Conservation (phyloP, 805 yeast species). For the Candida lessepsii region DNA sequence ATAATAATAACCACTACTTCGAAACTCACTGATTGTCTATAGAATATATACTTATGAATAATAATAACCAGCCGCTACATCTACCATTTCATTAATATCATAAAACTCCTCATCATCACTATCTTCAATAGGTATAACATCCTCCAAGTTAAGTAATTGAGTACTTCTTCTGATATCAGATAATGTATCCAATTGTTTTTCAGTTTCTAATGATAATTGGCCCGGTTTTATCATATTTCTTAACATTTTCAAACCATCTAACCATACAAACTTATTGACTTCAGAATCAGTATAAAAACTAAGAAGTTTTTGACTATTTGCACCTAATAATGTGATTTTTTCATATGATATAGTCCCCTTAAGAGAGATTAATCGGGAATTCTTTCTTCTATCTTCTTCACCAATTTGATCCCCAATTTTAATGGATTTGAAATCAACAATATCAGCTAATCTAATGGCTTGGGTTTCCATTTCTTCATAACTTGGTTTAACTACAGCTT, state of each 20-base stretch:
- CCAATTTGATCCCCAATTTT: conserved; percentile 40
- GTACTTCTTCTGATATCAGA: conserved; percentile 39
- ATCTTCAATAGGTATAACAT: conserved; percentile 17
- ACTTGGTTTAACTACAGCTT: conserved; percentile 49
- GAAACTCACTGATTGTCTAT: too few relatives aligned
- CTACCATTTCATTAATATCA: conserved; percentile 18
- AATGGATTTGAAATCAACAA: conserved; percentile 48
- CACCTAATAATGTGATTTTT: conserved; percentile 51
- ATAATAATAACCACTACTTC: too few relatives aligned
- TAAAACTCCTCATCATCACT: conserved; percentile 25
- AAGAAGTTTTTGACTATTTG: conserved; percentile 43
- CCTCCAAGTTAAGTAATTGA: conserved; percentile 39
- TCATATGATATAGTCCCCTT: conserved; percentile 57
- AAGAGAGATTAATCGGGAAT: conserved; percentile 51
- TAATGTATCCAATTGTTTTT: conserved; percentile 32
- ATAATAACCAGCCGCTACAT: conserved; percentile 14
- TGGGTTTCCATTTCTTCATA: conserved; percentile 56
- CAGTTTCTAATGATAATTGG: conserved; percentile 37
- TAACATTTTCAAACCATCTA: conserved; percentile 67
- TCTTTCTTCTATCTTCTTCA: conserved; percentile 44
- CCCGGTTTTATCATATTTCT: conserved; percentile 32
- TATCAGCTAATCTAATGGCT: conserved; percentile 51
- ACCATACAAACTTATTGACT: conserved; percentile 69
- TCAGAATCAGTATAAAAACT: conserved; percentile 69
- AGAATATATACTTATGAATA: too few relatives aligned